Base-by-base conservation (phyloP, 345 rosid genomes). In the Populus euphratica region DNA sequence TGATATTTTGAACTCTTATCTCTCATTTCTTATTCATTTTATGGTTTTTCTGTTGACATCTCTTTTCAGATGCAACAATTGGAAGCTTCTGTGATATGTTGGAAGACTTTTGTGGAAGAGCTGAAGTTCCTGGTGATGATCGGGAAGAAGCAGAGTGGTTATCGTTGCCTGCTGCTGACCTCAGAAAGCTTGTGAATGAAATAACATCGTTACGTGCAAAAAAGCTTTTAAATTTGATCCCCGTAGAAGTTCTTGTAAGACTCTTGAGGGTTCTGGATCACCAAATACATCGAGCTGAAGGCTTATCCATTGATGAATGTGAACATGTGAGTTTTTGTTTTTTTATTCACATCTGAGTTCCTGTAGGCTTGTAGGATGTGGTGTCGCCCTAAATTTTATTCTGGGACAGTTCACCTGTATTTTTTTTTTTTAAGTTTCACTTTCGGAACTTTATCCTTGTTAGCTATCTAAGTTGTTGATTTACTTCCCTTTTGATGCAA, bases 231-330 rank as follows among this genome's bases (percentile, higher is more conserved):
- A 94, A 96, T 86, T 82, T 90, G 90, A 94, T 94, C 78, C 93
- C 97, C 73, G 91, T 87, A 70, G 97, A 93, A 85, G 82, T 86
- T 83, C 92, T 96, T 73, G 86, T 91, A 68, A 90, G 90, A 81
- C 79, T 91, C 70, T 83, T 96, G 75, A 87, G 77, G 81, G 87
- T 91, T 78, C 88, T 96, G 41, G 99, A 96, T 87, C 92, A 89
- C 85, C 99, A 96, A 84, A 96, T 96, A 83, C 99, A 96, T 87
- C 91, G 93, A 76, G 99, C 98, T 73, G 98, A 94, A 85, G 99
- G 99, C 74, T 86, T 94, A 76, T 90, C 97, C 14, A 66, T 94
- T 49, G 85, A 83, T 81, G 91, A 86, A 71, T 90, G 73, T 79
- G 95, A 93, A 54, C 88, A 86, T 81, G 99, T 96, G 84, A 89